Evolutionary conservation across 192 early-diverging fungal species (phyloP).

Genomic region (Gamsiella multidivaricata): DNA sequence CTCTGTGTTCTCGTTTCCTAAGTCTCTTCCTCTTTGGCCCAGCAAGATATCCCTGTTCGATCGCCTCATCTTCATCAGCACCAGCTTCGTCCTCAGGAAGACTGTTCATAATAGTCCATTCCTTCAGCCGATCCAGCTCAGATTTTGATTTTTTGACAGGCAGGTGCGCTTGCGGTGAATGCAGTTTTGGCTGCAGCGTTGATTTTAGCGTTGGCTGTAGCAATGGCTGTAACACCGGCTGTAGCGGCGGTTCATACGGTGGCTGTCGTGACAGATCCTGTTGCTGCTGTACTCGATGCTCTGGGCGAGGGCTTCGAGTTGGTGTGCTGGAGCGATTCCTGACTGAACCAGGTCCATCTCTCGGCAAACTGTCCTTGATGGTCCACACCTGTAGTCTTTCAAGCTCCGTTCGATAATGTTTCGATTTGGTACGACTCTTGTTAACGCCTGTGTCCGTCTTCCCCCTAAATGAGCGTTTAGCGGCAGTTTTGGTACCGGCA

Average conservation of each 20-base stretch:
- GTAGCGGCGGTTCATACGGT: no score
- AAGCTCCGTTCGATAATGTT: neutral
- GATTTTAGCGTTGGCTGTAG: neutral
- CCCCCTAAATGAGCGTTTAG: neutral
- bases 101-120: constrained; percentile 14
- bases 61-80: neutral
- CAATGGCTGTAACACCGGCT: neutral
- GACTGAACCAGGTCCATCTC: neutral
- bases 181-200: neutral
- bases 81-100: neutral
- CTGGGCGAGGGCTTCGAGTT: neutral
- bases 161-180: neutral
- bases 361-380: constrained; percentile 1
- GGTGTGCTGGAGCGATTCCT: no score
- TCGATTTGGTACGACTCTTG: no score
- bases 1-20: neutral
- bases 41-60: neutral
- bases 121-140: constrained; percentile 1
- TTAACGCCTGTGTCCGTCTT: neutral
- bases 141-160: neutral
- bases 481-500: neutral
- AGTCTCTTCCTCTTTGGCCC: neutral
- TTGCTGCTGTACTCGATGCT: neutral
- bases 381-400: constrained; percentile 4
- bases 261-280: no score